phyloP scores from a whole-genome alignment of 768 basidiomycete species.

The Clitopilus hobsonii region DNA sequence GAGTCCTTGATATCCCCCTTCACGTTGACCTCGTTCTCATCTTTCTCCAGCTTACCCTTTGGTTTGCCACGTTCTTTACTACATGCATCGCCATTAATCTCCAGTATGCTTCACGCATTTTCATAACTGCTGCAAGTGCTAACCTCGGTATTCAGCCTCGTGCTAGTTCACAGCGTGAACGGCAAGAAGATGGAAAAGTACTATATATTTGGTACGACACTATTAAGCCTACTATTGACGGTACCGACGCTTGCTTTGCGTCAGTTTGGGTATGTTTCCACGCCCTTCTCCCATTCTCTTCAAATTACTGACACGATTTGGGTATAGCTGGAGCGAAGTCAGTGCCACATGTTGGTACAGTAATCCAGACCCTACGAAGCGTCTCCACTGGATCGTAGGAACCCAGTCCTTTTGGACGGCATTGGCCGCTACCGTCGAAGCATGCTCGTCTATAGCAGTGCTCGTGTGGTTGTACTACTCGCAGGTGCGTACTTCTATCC shows the following conservation, averaged over 20 bases:
- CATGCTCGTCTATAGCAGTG: conserved; percentile 11
- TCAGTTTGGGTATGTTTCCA: conserved; percentile 18
- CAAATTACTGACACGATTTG: neutral
- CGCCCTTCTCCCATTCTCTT: neutral
- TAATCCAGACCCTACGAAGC: conserved; percentile 7
- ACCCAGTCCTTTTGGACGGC: conserved; percentile 20
- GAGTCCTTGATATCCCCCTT: neutral
- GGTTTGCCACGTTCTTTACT: conserved; percentile 18
- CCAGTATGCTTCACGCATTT: conserved; percentile 9
- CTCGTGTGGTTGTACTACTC: conserved; percentile 14
- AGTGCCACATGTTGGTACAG: conserved; percentile 18
- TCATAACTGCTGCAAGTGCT: neutral
- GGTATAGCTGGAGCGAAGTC: conserved; percentile 12
- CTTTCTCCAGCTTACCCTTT: conserved; percentile 10
- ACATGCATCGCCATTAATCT: conserved; percentile 21
- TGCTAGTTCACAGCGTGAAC: conserved; percentile 19
- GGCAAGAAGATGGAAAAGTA: conserved; percentile 22
- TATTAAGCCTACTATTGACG: conserved; percentile 12
- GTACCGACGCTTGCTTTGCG: conserved; percentile 15
- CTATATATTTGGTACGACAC: conserved; percentile 14
- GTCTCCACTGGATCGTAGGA: conserved; percentile 18
- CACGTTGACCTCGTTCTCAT: neutral
- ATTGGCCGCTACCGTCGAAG: conserved; percentile 15
- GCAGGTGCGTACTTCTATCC: conserved; percentile 8
- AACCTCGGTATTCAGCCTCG: conserved; percentile 9